Evolutionary conservation across 2,329 filamentous ascomycete species (phyloP).

Genomic region (Neurospora sp.): DNA sequence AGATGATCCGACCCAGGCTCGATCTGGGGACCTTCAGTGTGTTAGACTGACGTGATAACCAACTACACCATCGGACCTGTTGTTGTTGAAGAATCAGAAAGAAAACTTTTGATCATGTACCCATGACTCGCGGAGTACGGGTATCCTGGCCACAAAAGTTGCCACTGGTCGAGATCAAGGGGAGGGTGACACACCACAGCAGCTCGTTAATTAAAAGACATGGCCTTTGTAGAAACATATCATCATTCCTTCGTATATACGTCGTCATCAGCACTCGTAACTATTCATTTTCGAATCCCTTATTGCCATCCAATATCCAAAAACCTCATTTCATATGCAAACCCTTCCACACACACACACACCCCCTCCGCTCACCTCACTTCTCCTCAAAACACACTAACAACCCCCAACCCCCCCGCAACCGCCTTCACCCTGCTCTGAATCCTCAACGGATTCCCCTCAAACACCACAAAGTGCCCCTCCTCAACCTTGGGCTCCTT

Average conservation of each 20-base stretch:
- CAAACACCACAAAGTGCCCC: conserved; percentile 51
- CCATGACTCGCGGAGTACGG: neutral
- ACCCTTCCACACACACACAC: neutral
- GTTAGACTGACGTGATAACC: conserved; percentile 28
- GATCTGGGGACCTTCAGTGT: too few relatives aligned
- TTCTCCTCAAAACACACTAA: conserved; percentile 24
- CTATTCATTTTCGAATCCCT: neutral
- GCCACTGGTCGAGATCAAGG: neutral
- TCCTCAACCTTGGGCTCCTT: conserved; percentile 21
- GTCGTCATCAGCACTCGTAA: neutral
- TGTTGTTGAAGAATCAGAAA: neutral
- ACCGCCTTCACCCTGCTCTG: conserved; percentile 46
- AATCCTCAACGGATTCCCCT: conserved; percentile 54
- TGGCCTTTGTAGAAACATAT: neutral
- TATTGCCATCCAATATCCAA: neutral
- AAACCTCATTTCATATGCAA: neutral
- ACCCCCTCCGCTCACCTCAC: neutral
- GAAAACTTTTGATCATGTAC: rapidly evolving
- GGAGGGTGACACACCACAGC: neutral
- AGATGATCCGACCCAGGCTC: too few relatives aligned
- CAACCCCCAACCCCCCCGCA: conserved; percentile 30
- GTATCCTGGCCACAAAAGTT: neutral
- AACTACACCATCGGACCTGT: conserved; percentile 20
- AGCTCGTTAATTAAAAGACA: too few relatives aligned
- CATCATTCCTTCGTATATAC: neutral